phyloP scores from a whole-genome alignment of 2,329 filamentous ascomycete species.

The Zarea fungicola region DNA sequence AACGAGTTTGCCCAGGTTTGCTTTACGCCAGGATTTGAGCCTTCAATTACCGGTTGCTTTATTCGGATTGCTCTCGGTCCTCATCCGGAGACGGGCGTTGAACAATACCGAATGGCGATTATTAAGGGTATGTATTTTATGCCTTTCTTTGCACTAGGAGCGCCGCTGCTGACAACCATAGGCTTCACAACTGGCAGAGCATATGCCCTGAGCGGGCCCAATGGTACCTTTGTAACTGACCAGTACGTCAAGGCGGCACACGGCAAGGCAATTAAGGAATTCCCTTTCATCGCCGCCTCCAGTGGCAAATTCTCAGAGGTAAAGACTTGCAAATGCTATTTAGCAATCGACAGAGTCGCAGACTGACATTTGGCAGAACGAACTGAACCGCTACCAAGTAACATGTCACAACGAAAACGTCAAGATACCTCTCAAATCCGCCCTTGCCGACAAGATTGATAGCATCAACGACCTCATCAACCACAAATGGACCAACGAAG shows the following conservation, averaged over 20 bases:
- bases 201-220: slow-evolving; percentile 76
- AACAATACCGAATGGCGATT: slow-evolving; percentile 80
- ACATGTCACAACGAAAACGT: slow-evolving; percentile 68
- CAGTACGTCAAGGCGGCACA: slow-evolving; percentile 78
- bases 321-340: slow-evolving; percentile 23
- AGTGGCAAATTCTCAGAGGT: slow-evolving; percentile 81
- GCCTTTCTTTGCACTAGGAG: neutral
- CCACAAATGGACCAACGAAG: slow-evolving; percentile 75
- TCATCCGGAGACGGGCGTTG: slow-evolving; percentile 64
- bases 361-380: slow-evolving; percentile 46
- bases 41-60: slow-evolving; percentile 76
- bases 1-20: slow-evolving; percentile 85
- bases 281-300: slow-evolving; percentile 87
- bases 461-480: slow-evolving; percentile 77
- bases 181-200: slow-evolving; percentile 74
- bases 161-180: slow-evolving; percentile 33
- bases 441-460: slow-evolving; percentile 65
- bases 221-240: slow-evolving; percentile 75
- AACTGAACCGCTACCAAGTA: slow-evolving; percentile 76
- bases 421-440: slow-evolving; percentile 66
- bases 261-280: slow-evolving; percentile 77
- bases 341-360: neutral
- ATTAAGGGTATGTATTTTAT: slow-evolving; percentile 64
- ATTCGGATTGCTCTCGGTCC: slow-evolving; percentile 78
- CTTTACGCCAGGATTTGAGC: slow-evolving; percentile 86